Conservation (phyloP, 305 asterid genomes). For the Fraxinus floribunda region DNA sequence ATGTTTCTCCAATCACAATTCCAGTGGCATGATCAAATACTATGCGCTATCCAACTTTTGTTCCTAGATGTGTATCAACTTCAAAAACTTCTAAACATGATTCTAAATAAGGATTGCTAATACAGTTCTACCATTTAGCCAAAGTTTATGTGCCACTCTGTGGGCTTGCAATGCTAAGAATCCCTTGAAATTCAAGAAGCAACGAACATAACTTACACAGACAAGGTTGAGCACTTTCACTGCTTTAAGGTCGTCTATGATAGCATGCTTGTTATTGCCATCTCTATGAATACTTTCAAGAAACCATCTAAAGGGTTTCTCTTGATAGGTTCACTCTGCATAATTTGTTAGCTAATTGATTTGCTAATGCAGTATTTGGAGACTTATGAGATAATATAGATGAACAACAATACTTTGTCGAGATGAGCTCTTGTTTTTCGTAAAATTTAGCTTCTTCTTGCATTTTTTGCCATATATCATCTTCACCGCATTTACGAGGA, state of each 20-base stretch:
- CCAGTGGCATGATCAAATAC: too few relatives aligned
- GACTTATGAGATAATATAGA: conserved; percentile 33
- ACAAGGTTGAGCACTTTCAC: too few relatives aligned
- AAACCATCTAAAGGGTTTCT: conserved; percentile 35
- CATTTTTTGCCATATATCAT: conserved; percentile 36
- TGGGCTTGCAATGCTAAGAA: too few relatives aligned
- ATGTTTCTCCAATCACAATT: too few relatives aligned
- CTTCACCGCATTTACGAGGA: conserved; percentile 28
- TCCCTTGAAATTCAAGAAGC: too few relatives aligned
- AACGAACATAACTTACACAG: too few relatives aligned
- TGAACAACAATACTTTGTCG: conserved; percentile 25
- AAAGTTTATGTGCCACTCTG: too few relatives aligned
- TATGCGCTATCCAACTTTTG: too few relatives aligned
- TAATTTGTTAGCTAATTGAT: conserved; percentile 34
- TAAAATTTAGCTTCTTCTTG: conserved; percentile 17
- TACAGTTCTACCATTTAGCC: too few relatives aligned
- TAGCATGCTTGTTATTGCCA: not conserved
- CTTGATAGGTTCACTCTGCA: conserved; percentile 22
- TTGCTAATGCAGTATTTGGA: conserved; percentile 37
- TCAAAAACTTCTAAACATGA: too few relatives aligned
- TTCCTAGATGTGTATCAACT: too few relatives aligned
- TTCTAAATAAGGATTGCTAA: too few relatives aligned
- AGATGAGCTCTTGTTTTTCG: conserved; percentile 33
- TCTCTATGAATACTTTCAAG: not conserved
- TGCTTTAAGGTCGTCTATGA: conserved; percentile 25